phyloP scores from a whole-genome alignment of 345 rosid species.

The Brassica incana region DNA sequence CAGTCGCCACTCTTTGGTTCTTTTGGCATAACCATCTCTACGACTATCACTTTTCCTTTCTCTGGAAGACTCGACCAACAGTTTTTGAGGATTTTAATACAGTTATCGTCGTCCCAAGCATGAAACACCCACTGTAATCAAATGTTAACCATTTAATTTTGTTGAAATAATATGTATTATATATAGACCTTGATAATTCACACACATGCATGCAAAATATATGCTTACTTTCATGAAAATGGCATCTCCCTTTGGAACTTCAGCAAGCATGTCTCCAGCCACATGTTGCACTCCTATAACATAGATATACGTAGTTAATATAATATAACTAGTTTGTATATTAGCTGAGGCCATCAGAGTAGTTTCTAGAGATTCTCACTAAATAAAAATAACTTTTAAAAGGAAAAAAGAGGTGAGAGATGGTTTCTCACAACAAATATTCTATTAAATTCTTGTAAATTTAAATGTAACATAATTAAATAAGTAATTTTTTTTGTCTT shows the following conservation, averaged over 20 bases:
- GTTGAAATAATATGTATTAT: neutral
- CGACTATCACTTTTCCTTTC: conserved; percentile 8
- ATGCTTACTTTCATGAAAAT: conserved; percentile 74
- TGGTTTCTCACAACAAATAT: too few relatives aligned
- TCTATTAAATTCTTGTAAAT: too few relatives aligned
- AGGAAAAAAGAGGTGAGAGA: too few relatives aligned
- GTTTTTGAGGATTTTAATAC: conserved; percentile 3
- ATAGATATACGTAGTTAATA: neutral
- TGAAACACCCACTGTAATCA: conserved; percentile 44
- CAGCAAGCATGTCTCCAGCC: conserved; percentile 76
- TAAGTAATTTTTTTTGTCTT: too few relatives aligned
- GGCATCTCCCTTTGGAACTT: conserved; percentile 73
- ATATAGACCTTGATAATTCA: neutral
- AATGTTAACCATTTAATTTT: neutral
- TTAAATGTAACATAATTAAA: too few relatives aligned
- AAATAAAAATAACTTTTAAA: too few relatives aligned
- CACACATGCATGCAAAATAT: neutral
- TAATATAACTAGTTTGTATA: neutral
- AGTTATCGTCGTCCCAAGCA: conserved; percentile 25
- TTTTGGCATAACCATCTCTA: conserved; percentile 1
- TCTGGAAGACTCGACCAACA: conserved; percentile 15
- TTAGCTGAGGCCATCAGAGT: too few relatives aligned
- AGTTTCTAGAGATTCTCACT: too few relatives aligned
- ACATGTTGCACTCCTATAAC: conserved; percentile 66
- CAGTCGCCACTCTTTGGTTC: neutral